A percentile compares a stretch with the other conserved stretches of the same genome.
Evolutionary conservation across 768 basidiomycete genomes (phyloP).

Genomic region (Boletus patriciae): DNA sequence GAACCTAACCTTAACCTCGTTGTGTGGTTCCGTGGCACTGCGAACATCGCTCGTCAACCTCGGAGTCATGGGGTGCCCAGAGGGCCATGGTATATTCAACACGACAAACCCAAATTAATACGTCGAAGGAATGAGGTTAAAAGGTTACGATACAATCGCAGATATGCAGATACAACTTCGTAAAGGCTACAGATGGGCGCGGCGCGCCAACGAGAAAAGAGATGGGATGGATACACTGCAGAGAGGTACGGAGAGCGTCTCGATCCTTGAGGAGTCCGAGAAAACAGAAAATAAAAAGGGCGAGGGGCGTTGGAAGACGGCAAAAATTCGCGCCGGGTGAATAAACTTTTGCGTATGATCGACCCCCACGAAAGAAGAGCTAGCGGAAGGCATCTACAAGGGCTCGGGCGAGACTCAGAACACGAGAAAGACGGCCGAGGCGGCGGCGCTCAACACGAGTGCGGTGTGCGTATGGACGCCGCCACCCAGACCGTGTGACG

Average conservation of each 20-base stretch:
- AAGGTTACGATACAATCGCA: not conserved
- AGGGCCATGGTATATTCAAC: no score
- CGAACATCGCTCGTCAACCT: no score
- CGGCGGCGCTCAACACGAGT: slow-evolving; percentile 4
- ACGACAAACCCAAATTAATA: not conserved
- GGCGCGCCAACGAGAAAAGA: no score
- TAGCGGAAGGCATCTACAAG: not conserved
- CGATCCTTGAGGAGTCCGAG: slow-evolving; percentile 1
- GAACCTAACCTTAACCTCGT: no score
- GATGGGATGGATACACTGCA: not conserved
- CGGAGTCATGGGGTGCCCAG: no score
- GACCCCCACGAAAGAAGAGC: not conserved
- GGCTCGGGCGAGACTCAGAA: not conserved
- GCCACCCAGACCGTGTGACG: slow-evolving; percentile 8
- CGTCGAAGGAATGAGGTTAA: not conserved
- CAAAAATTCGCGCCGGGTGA: no score
- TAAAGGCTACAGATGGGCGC: not conserved
- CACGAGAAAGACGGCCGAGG: not conserved
- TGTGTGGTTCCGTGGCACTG: no score
- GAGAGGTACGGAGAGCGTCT: not conserved
- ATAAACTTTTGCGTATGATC: not conserved
- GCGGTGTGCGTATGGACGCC: slow-evolving; percentile 1
- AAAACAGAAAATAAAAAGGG: not conserved
- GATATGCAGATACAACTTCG: not conserved
- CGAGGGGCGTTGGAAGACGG: not conserved